Evolutionary conservation across 139 green algal genomes (phyloP).

Genomic region (Astrephomene gubernaculifera): DNA sequence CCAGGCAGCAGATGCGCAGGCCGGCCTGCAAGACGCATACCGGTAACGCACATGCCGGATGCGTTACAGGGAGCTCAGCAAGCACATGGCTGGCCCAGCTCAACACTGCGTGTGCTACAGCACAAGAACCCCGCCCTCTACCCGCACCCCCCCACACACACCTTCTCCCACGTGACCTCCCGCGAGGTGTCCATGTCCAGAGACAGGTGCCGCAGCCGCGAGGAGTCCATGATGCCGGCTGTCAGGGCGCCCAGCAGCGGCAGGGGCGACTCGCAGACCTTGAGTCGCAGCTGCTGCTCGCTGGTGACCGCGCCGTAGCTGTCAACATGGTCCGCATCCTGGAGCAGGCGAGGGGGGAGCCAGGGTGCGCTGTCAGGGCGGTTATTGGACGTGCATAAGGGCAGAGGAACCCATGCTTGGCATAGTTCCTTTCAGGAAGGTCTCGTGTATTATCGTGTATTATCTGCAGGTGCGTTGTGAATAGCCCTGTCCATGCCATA

Average conservation of each 20-base stretch:
- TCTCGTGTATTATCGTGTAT: too few relatives aligned
- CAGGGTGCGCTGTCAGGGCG: too few relatives aligned
- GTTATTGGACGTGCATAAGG: too few relatives aligned
- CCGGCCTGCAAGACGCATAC: conserved; percentile 6
- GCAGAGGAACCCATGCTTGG: too few relatives aligned
- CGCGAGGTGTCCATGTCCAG: conserved; percentile 49
- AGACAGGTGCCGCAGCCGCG: conserved; percentile 37
- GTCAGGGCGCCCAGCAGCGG: conserved; percentile 41
- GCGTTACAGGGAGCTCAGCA: too few relatives aligned
- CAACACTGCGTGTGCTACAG: too few relatives aligned
- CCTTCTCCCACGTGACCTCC: conserved; percentile 56
- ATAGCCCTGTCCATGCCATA: too few relatives aligned
- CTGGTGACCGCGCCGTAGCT: conserved; percentile 27
- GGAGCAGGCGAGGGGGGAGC: not conserved
- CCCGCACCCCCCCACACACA: not conserved
- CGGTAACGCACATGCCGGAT: not conserved
- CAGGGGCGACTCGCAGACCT: conserved; percentile 49
- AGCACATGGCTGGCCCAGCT: too few relatives aligned
- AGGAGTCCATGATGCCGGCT: conserved; percentile 32
- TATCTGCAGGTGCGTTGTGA: too few relatives aligned
- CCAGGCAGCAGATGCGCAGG: conserved; percentile 39
- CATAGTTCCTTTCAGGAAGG: too few relatives aligned
- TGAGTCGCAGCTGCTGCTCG: conserved; percentile 25
- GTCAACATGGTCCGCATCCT: not conserved
- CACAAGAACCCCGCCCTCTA: too few relatives aligned